Base-by-base conservation (phyloP, 2,329 filamentous ascomycete genomes). In the Tolypocladium guangdongense region DNA sequence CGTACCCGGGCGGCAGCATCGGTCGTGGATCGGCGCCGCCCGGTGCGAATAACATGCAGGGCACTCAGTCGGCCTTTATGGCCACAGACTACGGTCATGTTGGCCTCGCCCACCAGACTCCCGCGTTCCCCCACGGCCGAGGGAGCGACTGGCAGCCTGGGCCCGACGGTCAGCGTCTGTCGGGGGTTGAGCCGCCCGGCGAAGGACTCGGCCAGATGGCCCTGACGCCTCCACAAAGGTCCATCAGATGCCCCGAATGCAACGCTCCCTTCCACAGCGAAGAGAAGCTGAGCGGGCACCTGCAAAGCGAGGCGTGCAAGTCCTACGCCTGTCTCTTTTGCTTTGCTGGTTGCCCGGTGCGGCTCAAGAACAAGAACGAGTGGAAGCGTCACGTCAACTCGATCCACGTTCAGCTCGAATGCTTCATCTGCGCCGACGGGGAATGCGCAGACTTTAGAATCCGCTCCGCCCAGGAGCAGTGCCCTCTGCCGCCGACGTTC, bases 361-460 rank as follows among this genome's bases (percentile, higher is more conserved):
- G 78, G 0, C 96, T 96, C 63, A 78, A 80, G 3, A 84, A 79
- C 60, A 96, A 95, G 72, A 96, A 96, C 65, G 91, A 96, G 67
- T 96, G 92, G 92, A 96, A 96, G 68, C 83, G 92, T 0, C 92
- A 97, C 65, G 82, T 92, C 62, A 73, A 76, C 35, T 87, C 86
- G 0, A 87, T 95, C 64, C 92, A 97, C 64, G 74, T 96, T 24
- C 80, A 84, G 52, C 74, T 88, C 3, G 73, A 79, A 46, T 87
- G 84, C 69, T 96, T 85, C 81, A 76, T 86, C 54, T 97, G 91
- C 71, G 78, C 84, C 58, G 74, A 86, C 35, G 86, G 81, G 56
- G 63, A 68, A 8, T 86, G 82, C 64, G 68, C 66, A 18, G 63
- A 70, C 30, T 12, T 35, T 20, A 7, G 3, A 11, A 51, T 54